Evolutionary conservation across 805 yeast species (phyloP).

Genomic region (Candida chilensis): DNA sequence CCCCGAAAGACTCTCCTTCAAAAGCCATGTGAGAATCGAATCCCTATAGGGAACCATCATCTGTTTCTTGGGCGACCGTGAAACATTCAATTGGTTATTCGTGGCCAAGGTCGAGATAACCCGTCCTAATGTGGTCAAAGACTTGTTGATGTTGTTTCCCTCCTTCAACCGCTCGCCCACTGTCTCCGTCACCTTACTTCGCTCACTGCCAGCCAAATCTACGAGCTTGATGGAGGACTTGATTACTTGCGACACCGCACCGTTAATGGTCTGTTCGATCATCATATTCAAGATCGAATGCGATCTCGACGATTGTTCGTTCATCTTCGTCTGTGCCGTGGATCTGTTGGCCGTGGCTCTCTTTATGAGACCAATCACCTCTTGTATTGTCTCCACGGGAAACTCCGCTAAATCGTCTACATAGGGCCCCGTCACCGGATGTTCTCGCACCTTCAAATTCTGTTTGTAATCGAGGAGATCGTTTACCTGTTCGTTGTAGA

Average conservation of each 20-base stretch:
- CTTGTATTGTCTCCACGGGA: slow-evolving; percentile 34
- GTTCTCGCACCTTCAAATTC: slow-evolving; percentile 52
- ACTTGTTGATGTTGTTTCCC: slow-evolving; percentile 70
- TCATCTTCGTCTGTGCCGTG: slow-evolving; percentile 68
- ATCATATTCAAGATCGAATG: slow-evolving; percentile 69
- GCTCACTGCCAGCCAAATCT: slow-evolving; percentile 79
- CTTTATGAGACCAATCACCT: slow-evolving; percentile 35
- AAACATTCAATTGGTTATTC: slow-evolving; percentile 11
- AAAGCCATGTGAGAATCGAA: slow-evolving; percentile 63
- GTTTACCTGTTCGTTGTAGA: slow-evolving; percentile 68
- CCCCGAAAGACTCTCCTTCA: slow-evolving; percentile 74
- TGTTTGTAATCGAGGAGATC: slow-evolving; percentile 37
- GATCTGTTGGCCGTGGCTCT: slow-evolving; percentile 50
- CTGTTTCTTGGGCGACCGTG: slow-evolving; percentile 8
- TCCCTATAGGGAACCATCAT: slow-evolving; percentile 63
- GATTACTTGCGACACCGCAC: slow-evolving; percentile 35
- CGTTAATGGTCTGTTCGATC: slow-evolving; percentile 37
- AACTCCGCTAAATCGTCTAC: slow-evolving; percentile 59
- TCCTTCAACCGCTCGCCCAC: slow-evolving; percentile 57
- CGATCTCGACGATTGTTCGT: slow-evolving; percentile 65
- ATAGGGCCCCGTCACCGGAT: slow-evolving; percentile 58
- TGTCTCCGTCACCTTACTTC: slow-evolving; percentile 54
- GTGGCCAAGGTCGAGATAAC: slow-evolving; percentile 44
- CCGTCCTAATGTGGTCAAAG: slow-evolving; percentile 70
- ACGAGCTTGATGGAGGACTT: slow-evolving; percentile 59